Evolutionary conservation across 2,329 filamentous ascomycete species (phyloP), one percentile per base, ranked within the genome.

Genomic region (Raffaelea albimanens): DNA sequence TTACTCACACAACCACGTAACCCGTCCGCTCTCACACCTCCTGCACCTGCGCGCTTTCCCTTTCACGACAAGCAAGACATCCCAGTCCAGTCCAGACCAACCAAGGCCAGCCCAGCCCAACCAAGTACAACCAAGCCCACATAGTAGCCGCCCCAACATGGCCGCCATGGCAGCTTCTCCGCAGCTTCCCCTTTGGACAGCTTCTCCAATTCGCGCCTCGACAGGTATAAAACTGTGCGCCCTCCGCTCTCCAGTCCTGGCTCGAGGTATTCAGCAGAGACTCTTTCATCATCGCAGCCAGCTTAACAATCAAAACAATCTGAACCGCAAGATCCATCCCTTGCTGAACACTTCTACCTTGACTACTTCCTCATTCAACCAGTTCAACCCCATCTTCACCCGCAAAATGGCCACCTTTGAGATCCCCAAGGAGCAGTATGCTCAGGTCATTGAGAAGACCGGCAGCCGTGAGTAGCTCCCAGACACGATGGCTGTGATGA

Each of bases 381-480:
- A 38, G 19, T 16, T 19, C 11, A 19, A 18, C 19, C 38, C 23
- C 41, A 43, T 7, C 23, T 47, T 41, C 33, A 43, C 39, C 52
- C 29, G 21, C 44, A 49, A 34, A 48, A 75, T 75, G 70, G 60
- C 70, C 47, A 51, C 60, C 45, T 57, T 60, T 50, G 58, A 79
- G 48, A 78, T 96, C 60, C 91, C 91, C 50, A 78, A 75, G 44
- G 82, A 82, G 67, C 91, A 97, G 73, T 94, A 85, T 87, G 91
- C 91, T 45, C 86, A 93, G 68, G 87, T 97, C 57, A 75, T 93
- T 58, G 86, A 95, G 68, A 78, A 88, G 74, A 82, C 76, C 49
- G 88, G 86, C 57, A 83, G 82, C 48, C 78, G 82, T 72, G 72
- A 60, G 77, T 70, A 10, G 8, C n/a, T n/a, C n/a, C n/a, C n/a